Base-by-base conservation (phyloP, 31 red algal species). In the Odonthalia washingtoniensis region DNA sequence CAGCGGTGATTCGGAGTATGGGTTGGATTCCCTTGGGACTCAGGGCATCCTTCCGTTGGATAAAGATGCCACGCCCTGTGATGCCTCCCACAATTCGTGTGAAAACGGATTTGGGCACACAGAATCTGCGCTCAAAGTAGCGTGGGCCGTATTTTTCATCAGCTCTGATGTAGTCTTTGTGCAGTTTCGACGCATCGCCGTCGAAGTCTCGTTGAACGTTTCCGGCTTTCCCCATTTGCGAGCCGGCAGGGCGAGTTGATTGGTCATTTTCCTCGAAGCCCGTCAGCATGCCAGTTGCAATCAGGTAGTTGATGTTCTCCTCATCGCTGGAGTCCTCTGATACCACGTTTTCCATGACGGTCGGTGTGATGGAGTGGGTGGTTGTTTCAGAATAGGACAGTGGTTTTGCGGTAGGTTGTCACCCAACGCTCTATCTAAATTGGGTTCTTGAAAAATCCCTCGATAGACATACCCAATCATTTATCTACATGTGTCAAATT, bases 321-420 rank as follows among this genome's bases (percentile, higher is more conserved):
- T 70, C 28, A 37, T 70, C 66, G 28, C 66, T 70, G 28, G 66
- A 70, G 28, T 70, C 66, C 9, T 32, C 66, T 28, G 66, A 70
- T 37, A 12, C 31, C n/a, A 12, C 66, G 12, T 12, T 12, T 70
- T 6, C 66, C 12, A 27, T 32, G 66, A 57, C 49, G 66, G 34
- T 70, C 9, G 28, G n/a, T 12, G 12, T 27, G 16, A 61, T 57
- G 12, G 66, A 34, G 12, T 12, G 9, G 66, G 66, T 28, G 14
- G 28, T 6, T 70, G 66, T 21, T 21, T 21, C 31, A 70, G n/a
- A 70, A 70, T 14, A 14, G 21, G 49, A 70, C 9, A 70, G 9
- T 21, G 9, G 31, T 21, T 70, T 6, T 6, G 66, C 66, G 28
- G 66, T 70, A 70, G 28, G 66, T 12, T 70, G 12, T 27, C 14